These are phyloP conservation scores for Blastobotrys petasosporus DNA, from an alignment of 1,139 yeast species.

Conservation along the genomic window DNA sequence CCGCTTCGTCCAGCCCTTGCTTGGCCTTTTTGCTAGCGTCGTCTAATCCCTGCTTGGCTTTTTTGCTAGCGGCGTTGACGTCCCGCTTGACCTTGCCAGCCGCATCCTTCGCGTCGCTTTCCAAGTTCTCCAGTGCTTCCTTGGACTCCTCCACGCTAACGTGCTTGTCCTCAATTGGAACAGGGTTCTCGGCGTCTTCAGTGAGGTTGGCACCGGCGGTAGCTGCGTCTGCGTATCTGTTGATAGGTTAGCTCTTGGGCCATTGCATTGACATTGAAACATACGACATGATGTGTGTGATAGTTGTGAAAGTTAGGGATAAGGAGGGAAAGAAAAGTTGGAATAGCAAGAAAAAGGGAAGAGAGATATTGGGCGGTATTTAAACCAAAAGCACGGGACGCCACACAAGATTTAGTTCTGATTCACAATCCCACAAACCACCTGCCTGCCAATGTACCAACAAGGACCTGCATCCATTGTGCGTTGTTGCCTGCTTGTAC, in stretches of 20 bases:
- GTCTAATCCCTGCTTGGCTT: constrained; percentile 45
- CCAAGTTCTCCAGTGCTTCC: constrained; percentile 8
- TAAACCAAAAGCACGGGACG: neutral
- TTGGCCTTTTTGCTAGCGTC: constrained; percentile 36
- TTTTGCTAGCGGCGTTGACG: neutral
- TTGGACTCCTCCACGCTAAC: constrained; percentile 11
- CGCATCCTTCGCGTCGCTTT: constrained; percentile 1
- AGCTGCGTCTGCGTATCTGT: constrained; percentile 15
- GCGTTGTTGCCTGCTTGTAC: no score
- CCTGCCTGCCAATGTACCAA: neutral
- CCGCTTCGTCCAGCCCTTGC: neutral
- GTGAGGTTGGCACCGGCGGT: constrained; percentile 9
- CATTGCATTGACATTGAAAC: no score
- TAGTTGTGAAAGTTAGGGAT: neutral
- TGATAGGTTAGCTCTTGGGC: neutral
- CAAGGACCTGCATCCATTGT: no score
- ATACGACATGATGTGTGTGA: constrained; percentile 6
- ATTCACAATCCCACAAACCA: neutral
- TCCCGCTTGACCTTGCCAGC: neutral
- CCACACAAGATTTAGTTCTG: neutral
- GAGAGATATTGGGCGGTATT: neutral
- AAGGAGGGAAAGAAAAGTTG: neutral
- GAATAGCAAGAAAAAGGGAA: neutral
- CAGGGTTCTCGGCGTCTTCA: constrained; percentile 5
- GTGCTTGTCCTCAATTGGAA: constrained; percentile 11